Base-by-base conservation (phyloP, 148 eudicot genomes). In the Suaeda aralocaspica region DNA sequence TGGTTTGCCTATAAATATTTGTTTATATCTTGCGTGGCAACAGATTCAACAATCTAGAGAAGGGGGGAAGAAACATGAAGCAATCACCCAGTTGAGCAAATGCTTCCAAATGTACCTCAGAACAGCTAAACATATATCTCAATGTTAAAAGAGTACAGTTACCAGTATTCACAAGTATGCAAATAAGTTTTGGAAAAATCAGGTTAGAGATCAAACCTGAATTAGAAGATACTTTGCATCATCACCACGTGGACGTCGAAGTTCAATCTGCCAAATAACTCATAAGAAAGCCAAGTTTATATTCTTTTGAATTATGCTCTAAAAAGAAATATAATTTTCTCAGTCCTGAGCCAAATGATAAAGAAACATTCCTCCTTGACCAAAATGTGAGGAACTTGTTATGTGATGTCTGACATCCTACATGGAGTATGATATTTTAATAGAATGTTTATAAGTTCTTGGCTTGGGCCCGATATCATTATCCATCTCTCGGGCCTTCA, bases 241-340 rank as follows among this genome's bases (percentile, higher is more conserved):
- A 76, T 51, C 63, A 59, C 64, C 76, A 25, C 45, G 83, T 53
- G 73, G 85, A 59, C 75, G 63, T 70, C 80, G 71, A 24, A 78
- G 82, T 68, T 83, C 83, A 73, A 78, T 81, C 72, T 81, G 85
- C 88, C 81, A 87, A 44, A 87, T 73, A 64, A 79, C 60, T 81
- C 88, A 73, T 82, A 87, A 26, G 74, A 64, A n/a, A 87, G 82
- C 74, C 79, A 55, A 83, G 71, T 58, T 80, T 80, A 66, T 83
- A 83, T 21, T 78, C 76, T 30, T 12, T 61, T 6, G 19, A 24
- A 13, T 2, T 3, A 53, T 16, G 36, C 44, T 16, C 2, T 22
- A 83, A 48, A 30, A 30, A 50, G 33, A 83, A 80, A 67, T 72
- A 69, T 3, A 77, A 9, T 51, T 75, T 83, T 55, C 76, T 80